Percentiles rank a stretch among this genome's conserved stretches.
phyloP scores from a whole-genome alignment of 345 rosid species.

The Ricinus communis region DNA sequence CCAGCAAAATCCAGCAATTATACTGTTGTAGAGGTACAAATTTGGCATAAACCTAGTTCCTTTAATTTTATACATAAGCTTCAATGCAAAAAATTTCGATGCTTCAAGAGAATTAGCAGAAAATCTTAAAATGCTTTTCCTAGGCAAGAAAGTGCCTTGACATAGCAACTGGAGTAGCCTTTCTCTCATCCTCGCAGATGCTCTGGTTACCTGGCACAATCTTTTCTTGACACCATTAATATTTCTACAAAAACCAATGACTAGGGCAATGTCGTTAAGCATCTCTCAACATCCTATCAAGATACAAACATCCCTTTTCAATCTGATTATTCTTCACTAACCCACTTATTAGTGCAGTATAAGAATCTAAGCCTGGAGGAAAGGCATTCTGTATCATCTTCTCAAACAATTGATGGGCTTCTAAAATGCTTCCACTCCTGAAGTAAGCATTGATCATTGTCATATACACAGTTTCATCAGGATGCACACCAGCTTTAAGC shows the following conservation, averaged over 20 bases:
- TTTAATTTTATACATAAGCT: slow-evolving; percentile 44
- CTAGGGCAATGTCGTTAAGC: slow-evolving; percentile 45
- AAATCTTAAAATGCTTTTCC: slow-evolving; percentile 23
- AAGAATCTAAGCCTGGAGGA: slow-evolving; percentile 49
- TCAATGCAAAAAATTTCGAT: slow-evolving; percentile 47
- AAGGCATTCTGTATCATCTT: slow-evolving; percentile 47
- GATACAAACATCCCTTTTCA: slow-evolving; percentile 59
- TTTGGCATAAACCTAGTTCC: slow-evolving; percentile 44
- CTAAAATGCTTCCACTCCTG: slow-evolving; percentile 39
- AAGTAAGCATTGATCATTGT: slow-evolving; percentile 71
- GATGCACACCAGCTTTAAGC: slow-evolving; percentile 59
- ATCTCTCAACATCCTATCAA: slow-evolving; percentile 58
- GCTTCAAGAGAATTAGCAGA: slow-evolving; percentile 29
- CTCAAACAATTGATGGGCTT: slow-evolving; percentile 58
- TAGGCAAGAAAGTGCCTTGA: slow-evolving; percentile 29
- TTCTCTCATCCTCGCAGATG: slow-evolving; percentile 34
- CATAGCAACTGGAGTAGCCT: slow-evolving; percentile 48
- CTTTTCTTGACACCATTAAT: slow-evolving; percentile 24
- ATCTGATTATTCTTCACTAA: slow-evolving; percentile 55
- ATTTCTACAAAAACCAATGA: slow-evolving; percentile 48
- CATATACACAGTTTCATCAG: slow-evolving; percentile 61
- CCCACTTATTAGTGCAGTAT: slow-evolving; percentile 61
- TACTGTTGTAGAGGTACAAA: slow-evolving; percentile 51
- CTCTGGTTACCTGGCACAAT: slow-evolving; percentile 29
- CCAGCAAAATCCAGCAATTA: slow-evolving; percentile 47